Evolutionary conservation across 1,139 yeast species (phyloP).

Genomic region (Schwanniomyces etchellsii): DNA sequence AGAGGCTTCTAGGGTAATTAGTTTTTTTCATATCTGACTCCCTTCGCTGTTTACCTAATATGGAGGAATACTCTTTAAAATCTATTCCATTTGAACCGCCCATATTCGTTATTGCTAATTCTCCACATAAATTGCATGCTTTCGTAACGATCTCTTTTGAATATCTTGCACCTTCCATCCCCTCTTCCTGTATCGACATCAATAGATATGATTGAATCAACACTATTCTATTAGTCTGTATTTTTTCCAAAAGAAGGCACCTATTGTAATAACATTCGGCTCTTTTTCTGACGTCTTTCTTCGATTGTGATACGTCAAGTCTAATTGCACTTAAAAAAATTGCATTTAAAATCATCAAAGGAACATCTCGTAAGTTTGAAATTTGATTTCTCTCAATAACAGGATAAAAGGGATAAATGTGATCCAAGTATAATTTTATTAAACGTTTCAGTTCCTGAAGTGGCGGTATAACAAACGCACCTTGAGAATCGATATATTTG

Average conservation of each 20-base stretch:
- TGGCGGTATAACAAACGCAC: conserved; percentile 18
- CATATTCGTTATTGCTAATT: conserved; percentile 10
- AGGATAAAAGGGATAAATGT: conserved; percentile 20
- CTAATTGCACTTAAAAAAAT: conserved; percentile 17
- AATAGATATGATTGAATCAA: conserved; percentile 19
- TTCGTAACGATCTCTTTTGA: conserved; percentile 17
- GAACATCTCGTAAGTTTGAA: conserved; percentile 9
- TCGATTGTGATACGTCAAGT: conserved; percentile 9
- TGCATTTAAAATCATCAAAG: conserved; percentile 20
- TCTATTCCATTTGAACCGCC: too few species aligned
- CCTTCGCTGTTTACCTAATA: too few species aligned
- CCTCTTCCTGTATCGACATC: conserved; percentile 22
- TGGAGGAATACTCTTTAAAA: too few species aligned
- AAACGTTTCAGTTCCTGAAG: conserved; percentile 12
- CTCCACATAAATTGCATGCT: conserved; percentile 21
- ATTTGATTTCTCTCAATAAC: conserved; percentile 15
- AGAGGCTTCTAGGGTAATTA: not conserved
- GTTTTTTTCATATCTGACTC: not conserved
- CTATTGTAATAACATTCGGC: conserved; percentile 15
- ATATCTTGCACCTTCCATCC: conserved; percentile 18
- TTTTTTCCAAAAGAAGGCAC: conserved; percentile 18
- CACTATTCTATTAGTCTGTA: conserved; percentile 18
- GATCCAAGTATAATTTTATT: conserved; percentile 14
- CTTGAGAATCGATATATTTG: conserved; percentile 13
- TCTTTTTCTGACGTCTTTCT: conserved; percentile 10